These are phyloP conservation scores for Trichoderma erinaceum DNA, from an alignment of 495 filamentous ascomycete species.

Conservation along the genomic window DNA sequence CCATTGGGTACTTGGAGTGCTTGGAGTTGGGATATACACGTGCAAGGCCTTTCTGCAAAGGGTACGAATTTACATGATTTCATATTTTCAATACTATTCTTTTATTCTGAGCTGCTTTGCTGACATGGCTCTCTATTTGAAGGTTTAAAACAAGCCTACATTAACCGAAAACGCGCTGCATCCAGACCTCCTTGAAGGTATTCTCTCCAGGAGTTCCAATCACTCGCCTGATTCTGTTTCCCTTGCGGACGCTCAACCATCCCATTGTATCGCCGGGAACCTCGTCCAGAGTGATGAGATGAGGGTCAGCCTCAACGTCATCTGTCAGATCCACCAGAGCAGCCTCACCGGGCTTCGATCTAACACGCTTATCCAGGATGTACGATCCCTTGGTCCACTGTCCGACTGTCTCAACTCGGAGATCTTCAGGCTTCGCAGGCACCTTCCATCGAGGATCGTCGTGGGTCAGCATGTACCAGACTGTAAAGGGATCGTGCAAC, in stretches of 20 bases:
- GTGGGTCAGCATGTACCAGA: slow-evolving; percentile 76
- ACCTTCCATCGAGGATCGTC: slow-evolving; percentile 46
- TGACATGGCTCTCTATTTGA: slow-evolving; percentile 22
- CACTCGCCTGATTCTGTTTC: slow-evolving; percentile 73
- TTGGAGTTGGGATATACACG: not conserved
- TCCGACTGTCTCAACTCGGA: slow-evolving; percentile 78
- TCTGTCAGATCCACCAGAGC: slow-evolving; percentile 40
- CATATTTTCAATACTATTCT: not conserved
- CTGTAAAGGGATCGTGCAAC: slow-evolving; percentile 81
- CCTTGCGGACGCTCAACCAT: slow-evolving; percentile 63
- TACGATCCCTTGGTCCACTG: slow-evolving; percentile 96
- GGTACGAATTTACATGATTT: slow-evolving; percentile 1
- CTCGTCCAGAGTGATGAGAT: slow-evolving; percentile 31
- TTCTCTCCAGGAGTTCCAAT: slow-evolving; percentile 51
- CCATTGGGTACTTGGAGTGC: not conserved
- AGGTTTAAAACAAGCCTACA: slow-evolving; percentile 16
- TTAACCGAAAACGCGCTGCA: slow-evolving; percentile 44
- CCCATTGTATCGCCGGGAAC: slow-evolving; percentile 56
- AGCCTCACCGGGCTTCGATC: slow-evolving; percentile 51
- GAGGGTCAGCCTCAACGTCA: slow-evolving; percentile 27
- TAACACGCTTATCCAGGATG: slow-evolving; percentile 66
- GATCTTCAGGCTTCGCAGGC: slow-evolving; percentile 53
- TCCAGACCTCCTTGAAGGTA: slow-evolving; percentile 41
- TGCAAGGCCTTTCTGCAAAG: slow-evolving; percentile 5
- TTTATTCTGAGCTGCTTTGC: slow-evolving; percentile 16